Base-by-base conservation (phyloP, 2,329 filamentous ascomycete species). In the Stachybotrys chlorohalonatus region DNA sequence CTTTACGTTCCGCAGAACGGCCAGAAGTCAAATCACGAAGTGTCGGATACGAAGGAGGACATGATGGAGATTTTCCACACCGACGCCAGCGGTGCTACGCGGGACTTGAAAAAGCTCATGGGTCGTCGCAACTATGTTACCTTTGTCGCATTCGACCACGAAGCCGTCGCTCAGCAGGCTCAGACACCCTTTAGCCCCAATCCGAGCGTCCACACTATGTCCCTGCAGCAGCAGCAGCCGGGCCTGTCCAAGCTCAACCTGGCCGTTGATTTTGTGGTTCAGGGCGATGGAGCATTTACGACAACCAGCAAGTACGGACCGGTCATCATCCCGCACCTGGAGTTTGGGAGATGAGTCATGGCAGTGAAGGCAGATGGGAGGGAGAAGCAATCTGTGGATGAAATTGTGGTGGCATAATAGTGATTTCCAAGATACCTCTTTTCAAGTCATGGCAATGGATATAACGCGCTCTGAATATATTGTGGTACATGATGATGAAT, bases 21-120 rank as follows among this genome's bases (percentile, higher is more conserved):
- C 1, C 84, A 90, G 55, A 82, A 83, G 60, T 85, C 87, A 1
- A 87, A 80, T 1, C 83, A 90, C 57, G 81, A 86, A 59, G 81
- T 89, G 1, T 88, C 86, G 1, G 94, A 99, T 69, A 99, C 94
- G 50, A 97, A 99, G 72, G 94, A 99, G 71, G 94, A 99, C 73
- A 99, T 99, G 94, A 95, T 99, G 89, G 94, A 99, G 75, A 95
- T 99, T 61, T 99, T 99, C 80, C 90, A 94, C 64, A 89, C 87
- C 7, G 94, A 99, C 63, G 90, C 94, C 15, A 90, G 86, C 53
- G 93, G 94, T n/a, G 77, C 83, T 42, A 78, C 85, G 1, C 81
- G 92, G 50, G 93, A 96, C 70, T 79, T 92, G 66, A 92, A 92
- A 74, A 89, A 93, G 66, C 81, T 99, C 52, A 99, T 99, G 91